phyloP scores from a whole-genome alignment of 306 rosid genomes.

The Cucumis hystrix region DNA sequence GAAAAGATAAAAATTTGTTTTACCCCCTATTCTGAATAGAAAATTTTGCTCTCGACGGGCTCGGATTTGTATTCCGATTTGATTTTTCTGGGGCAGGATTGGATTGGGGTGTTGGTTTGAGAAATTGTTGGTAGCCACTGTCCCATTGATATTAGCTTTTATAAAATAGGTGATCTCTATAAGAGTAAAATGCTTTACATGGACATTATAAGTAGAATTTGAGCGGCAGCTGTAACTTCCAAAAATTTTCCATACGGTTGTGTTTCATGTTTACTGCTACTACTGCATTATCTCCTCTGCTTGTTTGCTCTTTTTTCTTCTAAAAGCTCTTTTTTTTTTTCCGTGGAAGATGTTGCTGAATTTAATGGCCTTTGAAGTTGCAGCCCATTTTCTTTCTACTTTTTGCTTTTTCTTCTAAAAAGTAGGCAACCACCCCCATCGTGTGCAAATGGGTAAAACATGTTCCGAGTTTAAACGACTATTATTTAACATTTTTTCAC shows the following conservation, averaged over 20 bases:
- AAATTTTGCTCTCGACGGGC: background rate
- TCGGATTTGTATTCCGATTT: background rate
- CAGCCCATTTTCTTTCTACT: too few relatives aligned
- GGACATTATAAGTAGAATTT: background rate
- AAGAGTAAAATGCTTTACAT: background rate
- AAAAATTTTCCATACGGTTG: background rate
- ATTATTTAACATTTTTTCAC: too few relatives aligned
- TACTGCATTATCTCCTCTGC: background rate
- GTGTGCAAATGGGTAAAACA: too few relatives aligned
- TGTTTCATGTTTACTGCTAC: too few relatives aligned
- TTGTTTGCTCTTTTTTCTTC: background rate
- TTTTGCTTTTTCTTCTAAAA: too few relatives aligned
- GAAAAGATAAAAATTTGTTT: constrained; percentile 7
- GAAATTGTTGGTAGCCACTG: background rate
- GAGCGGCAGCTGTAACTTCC: background rate
- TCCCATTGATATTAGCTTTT: background rate
- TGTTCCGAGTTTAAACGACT: too few relatives aligned
- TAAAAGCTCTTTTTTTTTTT: too few relatives aligned
- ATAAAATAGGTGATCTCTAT: background rate
- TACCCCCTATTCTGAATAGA: background rate
- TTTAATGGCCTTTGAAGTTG: too few relatives aligned
- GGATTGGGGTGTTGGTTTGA: background rate
- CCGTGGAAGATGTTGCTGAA: too few relatives aligned
- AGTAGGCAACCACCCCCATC: too few relatives aligned
- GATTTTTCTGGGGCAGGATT: background rate